These are phyloP conservation scores for Plantago elongata DNA, from an alignment of 257 asterid genomes.

Conservation along the genomic window DNA sequence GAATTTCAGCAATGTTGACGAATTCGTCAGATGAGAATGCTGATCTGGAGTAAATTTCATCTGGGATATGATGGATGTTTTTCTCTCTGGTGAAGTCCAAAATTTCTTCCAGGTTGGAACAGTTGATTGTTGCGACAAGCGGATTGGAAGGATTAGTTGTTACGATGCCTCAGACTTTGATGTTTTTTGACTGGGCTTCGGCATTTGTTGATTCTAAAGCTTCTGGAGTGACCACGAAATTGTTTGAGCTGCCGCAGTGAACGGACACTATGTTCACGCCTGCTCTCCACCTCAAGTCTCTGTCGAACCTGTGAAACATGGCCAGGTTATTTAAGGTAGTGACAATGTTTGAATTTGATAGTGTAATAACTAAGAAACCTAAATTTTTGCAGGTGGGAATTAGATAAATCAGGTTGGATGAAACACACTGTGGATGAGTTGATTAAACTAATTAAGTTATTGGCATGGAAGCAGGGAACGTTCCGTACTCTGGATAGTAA, in stretches of 20 bases:
- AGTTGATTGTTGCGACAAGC: conserved; percentile 39
- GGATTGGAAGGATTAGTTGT: conserved; percentile 56
- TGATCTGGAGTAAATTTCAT: conserved; percentile 52
- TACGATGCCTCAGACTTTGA: conserved; percentile 33
- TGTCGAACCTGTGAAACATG: conserved; percentile 21
- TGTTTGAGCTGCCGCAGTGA: conserved; percentile 43
- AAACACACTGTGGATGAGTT: neutral
- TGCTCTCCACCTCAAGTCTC: conserved; percentile 34
- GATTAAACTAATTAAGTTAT: neutral
- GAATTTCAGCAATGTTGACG: conserved; percentile 40
- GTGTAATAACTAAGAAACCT: neutral
- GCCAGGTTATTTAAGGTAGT: conserved; percentile 6
- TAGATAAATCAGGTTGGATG: neutral
- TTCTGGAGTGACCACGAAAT: conserved; percentile 33
- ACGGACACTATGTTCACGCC: conserved; percentile 37
- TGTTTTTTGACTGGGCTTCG: conserved; percentile 27
- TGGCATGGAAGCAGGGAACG: neutral
- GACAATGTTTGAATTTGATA: neutral
- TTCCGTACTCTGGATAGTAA: conserved; percentile 86
- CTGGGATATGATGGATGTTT: conserved; percentile 49
- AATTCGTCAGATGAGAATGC: conserved; percentile 43
- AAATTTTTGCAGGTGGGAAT: neutral
- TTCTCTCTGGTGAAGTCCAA: conserved; percentile 30
- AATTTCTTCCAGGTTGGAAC: conserved; percentile 25
- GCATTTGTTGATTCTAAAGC: conserved; percentile 36